Evolutionary conservation across 1,284 basidiomycete species (phyloP).

Genomic region (Apiotrichum montevideense): DNA sequence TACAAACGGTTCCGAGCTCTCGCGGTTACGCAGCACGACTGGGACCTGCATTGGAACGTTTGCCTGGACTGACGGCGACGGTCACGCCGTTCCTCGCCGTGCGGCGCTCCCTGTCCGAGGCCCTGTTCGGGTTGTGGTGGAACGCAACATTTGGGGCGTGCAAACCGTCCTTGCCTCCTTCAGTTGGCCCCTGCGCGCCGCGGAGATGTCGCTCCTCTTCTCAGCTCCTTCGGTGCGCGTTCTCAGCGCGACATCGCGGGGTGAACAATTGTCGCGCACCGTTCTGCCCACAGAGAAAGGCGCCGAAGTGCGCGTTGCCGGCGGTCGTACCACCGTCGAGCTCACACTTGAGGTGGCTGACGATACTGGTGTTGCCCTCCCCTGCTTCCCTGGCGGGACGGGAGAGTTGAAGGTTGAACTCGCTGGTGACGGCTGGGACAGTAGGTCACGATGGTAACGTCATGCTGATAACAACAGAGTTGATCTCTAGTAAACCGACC

Average conservation of each 20-base stretch:
- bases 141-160: constrained; percentile 23
- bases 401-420: constrained; percentile 26
- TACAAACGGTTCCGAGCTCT: background rate
- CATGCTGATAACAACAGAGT: constrained; percentile 6
- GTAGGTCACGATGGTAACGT: constrained; percentile 17
- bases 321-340: constrained; percentile 18
- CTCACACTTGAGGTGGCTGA: constrained; percentile 22
- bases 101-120: constrained; percentile 13
- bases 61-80: constrained; percentile 18
- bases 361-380: constrained; percentile 20
- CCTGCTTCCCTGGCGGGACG: constrained; percentile 13
- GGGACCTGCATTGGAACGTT: constrained; percentile 11
- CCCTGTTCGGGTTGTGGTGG: constrained; percentile 19
- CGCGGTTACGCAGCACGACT: constrained; percentile 4
- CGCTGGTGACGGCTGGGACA: constrained; percentile 24
- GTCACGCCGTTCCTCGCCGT: constrained; percentile 3
- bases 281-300: background rate
- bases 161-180: constrained; percentile 19
- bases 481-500: constrained; percentile 4
- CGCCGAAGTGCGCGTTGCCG: constrained; percentile 9
- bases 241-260: constrained; percentile 14
- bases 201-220: constrained; percentile 19
- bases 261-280: constrained; percentile 3
- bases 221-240: constrained; percentile 12
- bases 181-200: constrained; percentile 21